Percentiles rank a stretch among this genome's conserved stretches.
These are phyloP conservation scores for Suillus bovinus DNA, from an alignment of 768 basidiomycete genomes.

Conservation along the genomic window DNA sequence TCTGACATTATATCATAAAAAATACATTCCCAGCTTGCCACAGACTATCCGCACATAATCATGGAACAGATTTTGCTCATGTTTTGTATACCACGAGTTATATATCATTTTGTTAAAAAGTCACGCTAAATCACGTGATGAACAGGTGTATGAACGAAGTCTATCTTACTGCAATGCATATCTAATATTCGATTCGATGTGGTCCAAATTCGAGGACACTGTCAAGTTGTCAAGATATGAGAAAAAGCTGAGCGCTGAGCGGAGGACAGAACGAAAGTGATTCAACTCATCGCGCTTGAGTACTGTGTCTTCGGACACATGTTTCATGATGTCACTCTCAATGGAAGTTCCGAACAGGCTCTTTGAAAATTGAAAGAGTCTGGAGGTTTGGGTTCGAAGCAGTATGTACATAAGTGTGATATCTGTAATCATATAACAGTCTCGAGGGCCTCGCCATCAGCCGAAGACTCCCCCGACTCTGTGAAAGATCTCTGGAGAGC, in stretches of 20 bases:
- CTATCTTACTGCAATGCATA: no score
- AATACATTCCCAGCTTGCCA: no score
- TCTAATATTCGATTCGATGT: no score
- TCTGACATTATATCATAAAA: no score
- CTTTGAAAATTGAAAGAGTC: no score
- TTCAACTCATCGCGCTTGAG: background rate
- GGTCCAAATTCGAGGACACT: no score
- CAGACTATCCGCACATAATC: no score
- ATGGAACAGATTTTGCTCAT: no score
- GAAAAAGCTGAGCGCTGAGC: background rate
- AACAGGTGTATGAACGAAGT: no score
- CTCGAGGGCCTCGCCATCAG: constrained; percentile 4
- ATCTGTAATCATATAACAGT: background rate
- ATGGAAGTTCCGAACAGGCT: background rate
- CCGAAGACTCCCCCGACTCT: constrained; percentile 16
- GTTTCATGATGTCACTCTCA: background rate
- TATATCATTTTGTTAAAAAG: no score
- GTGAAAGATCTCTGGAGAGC: constrained; percentile 33
- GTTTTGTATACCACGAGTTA: no score
- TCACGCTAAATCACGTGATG: no score
- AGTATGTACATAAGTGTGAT: background rate
- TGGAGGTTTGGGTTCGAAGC: background rate
- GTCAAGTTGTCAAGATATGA: background rate
- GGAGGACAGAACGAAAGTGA: background rate
- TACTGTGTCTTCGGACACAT: background rate